Percentiles rank a stretch among this genome's conserved stretches.
Conservation (phyloP, 768 basidiomycete species). For the Peribolospora baueri region DNA sequence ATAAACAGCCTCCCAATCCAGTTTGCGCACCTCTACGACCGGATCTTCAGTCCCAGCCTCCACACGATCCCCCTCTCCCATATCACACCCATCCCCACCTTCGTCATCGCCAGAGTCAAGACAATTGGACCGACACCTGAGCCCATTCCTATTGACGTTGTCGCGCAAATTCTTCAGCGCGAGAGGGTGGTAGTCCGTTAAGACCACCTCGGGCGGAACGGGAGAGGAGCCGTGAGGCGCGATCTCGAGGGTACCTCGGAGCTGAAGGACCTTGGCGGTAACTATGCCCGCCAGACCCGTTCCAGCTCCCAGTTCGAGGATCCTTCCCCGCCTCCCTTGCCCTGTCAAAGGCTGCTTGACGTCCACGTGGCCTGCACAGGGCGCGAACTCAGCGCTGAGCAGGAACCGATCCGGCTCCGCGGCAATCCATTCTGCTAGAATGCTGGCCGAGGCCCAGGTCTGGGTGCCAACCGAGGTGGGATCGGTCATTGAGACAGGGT, state of each 20-base stretch:
- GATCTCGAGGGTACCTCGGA: conserved; percentile 1
- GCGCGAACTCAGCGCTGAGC: neutral
- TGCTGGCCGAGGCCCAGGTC: conserved; percentile 58
- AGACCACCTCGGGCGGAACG: conserved; percentile 26
- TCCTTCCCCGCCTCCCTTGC: conserved; percentile 12
- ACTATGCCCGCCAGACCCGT: conserved; percentile 42
- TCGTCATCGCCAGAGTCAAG: no score
- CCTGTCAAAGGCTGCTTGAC: neutral
- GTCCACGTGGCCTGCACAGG: neutral
- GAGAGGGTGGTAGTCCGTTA: conserved; percentile 54
- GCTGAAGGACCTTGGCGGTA: conserved; percentile 28
- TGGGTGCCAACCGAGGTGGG: conserved; percentile 34
- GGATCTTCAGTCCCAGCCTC: no score
- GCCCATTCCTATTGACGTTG: conserved; percentile 40
- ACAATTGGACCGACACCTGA: neutral
- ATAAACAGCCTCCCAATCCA: no score
- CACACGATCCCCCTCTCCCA: no score
- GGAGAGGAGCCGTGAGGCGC: no score
- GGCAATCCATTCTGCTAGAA: conserved; percentile 42
- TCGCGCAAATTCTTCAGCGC: conserved; percentile 43
- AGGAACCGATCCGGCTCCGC: conserved; percentile 25
- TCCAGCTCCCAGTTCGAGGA: conserved; percentile 63
- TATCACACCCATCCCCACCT: no score
- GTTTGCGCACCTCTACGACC: no score
- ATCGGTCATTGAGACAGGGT: conserved; percentile 37